Conservation (phyloP, 225 moss, liverwort and hornwort genomes). For the Polytrichum commune region DNA sequence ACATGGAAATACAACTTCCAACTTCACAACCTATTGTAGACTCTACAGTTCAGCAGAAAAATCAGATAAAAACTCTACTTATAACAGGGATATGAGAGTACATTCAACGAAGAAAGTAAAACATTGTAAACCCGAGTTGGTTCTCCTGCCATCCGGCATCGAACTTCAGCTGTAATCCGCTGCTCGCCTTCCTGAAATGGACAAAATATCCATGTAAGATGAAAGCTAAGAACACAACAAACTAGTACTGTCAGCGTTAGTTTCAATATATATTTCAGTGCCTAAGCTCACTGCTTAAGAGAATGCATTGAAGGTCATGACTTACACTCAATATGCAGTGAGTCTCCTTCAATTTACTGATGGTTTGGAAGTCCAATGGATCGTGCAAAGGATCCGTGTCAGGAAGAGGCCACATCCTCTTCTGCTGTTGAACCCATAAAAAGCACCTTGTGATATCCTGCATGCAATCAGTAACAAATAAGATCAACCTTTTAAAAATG, state of each 20-base stretch:
- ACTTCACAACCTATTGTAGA: too few species aligned
- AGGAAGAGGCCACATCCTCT: conserved; percentile 80
- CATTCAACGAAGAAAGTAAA: conserved; percentile 71
- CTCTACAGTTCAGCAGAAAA: too few species aligned
- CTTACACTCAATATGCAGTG: conserved; percentile 78
- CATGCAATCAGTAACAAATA: conserved; percentile 15
- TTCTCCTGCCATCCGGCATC: conserved; percentile 69
- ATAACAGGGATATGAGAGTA: conserved; percentile 21
- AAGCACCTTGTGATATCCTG: conserved; percentile 96
- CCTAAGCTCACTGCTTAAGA: too few species aligned
- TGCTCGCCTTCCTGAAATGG: conserved; percentile 79
- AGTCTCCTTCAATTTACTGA: conserved; percentile 78
- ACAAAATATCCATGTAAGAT: too few species aligned
- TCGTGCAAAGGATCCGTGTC: conserved; percentile 76
- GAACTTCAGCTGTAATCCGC: conserved; percentile 58
- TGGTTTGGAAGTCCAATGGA: conserved; percentile 75
- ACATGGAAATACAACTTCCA: too few species aligned
- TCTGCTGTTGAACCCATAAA: conserved; percentile 87
- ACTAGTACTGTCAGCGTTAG: too few species aligned
- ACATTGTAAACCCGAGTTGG: conserved; percentile 68
- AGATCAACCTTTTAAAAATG: neutral
- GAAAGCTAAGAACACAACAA: too few species aligned
- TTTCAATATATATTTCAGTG: too few species aligned
- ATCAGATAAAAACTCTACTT: too few species aligned
- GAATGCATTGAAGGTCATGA: neutral